Evolutionary conservation across 345 rosid genomes (phyloP), one percentile per base, ranked within the genome.

Genomic region (Angophora floribunda): DNA sequence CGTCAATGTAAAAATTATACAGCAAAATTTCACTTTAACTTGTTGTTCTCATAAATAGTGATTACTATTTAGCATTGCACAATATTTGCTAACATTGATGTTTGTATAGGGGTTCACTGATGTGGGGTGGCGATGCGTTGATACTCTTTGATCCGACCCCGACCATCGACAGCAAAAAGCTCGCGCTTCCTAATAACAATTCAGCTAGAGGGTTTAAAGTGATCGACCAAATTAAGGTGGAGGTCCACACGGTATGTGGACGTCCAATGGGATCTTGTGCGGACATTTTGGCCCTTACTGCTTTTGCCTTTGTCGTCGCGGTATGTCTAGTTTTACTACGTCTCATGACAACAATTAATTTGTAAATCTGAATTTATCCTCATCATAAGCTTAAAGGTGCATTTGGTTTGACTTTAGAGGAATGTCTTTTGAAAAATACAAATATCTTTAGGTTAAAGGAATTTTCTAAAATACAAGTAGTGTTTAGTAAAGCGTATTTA

Each of bases 101-200:
- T 12, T 28, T n/a, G 75, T 13, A 3, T 63, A 9, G 75, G 36
- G 13, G 75, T 63, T 28, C 17, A n/a, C n/a, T n/a, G 8, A 63
- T 9, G 45, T 32, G 94, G 95, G 98, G 98, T n/a, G 94, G 97
- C 86, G 98, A 96, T 59, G 98, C 90, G 1, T 95, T 95, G 32
- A 85, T 93, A 89, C 94, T 95, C 87, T 86, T 96, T 52, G 97
- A 94, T 90, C 85, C 91, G 36, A 89, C 95, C 3, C 51, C 94
- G 15, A 92, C 91, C 13, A 91, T 93, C 22, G 90, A 86, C 44
- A 94, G 94, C 44, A 96, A 96, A 90, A 95, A 94, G 90, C 89
- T 89, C 49, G 93, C 95, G 0, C 1, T 0, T 12, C 87, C 93
- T 2, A 96, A 94, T 67, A 51, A 24, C 12, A 91, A 91, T 36